Evolutionary conservation across 2,329 filamentous ascomycete species (phyloP).

Genomic region (Aspergillus fijiensis): DNA sequence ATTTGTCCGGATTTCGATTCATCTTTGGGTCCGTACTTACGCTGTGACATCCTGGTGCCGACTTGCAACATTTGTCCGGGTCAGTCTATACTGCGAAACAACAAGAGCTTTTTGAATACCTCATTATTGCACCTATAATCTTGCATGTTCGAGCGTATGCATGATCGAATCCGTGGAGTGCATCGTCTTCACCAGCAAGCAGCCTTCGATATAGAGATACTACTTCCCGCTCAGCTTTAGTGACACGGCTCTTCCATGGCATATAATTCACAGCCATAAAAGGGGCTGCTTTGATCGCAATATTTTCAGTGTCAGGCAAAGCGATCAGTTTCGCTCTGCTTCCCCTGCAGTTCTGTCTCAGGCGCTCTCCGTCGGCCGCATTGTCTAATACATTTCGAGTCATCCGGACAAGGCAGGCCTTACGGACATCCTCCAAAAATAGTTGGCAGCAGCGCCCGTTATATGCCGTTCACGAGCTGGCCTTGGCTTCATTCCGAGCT

Average conservation of each 20-base stretch:
- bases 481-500: background rate
- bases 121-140: background rate
- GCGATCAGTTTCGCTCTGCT: background rate
- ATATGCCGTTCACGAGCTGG: background rate
- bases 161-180: background rate
- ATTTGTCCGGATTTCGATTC: background rate
- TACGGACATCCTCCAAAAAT: constrained; percentile 5
- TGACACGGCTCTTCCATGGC: background rate
- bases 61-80: background rate
- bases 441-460: background rate
- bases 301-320: background rate
- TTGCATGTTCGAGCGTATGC: background rate
- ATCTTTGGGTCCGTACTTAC: background rate
- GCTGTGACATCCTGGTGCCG: background rate
- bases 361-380: background rate
- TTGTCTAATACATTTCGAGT: background rate
- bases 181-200: background rate
- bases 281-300: background rate
- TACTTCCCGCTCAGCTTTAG: background rate
- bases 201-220: background rate
- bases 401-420: constrained; percentile 22
- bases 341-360: background rate
- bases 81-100: background rate
- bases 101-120: background rate
- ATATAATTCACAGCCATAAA: background rate